phyloP scores from a whole-genome alignment of 2,329 filamentous ascomycete species.

The Ophiostoma angusticollis region DNA sequence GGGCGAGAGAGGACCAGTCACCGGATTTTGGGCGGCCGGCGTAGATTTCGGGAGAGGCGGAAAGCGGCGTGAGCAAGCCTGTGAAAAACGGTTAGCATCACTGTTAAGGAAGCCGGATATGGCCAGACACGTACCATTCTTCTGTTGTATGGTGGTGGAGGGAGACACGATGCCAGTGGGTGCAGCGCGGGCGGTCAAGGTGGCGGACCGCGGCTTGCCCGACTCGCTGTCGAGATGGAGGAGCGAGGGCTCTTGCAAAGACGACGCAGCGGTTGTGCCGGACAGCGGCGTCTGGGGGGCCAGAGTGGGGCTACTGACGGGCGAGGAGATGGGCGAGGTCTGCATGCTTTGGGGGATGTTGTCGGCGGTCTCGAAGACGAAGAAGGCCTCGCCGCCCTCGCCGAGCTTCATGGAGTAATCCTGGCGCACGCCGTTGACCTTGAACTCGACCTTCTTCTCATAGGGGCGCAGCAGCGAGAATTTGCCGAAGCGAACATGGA shows the following conservation, averaged over 20 bases:
- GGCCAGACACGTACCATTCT: constrained; percentile 25
- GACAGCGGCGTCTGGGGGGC: constrained; percentile 29
- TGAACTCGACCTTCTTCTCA: constrained; percentile 98
- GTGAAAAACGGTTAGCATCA: constrained; percentile 13
- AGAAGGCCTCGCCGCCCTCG: constrained; percentile 95
- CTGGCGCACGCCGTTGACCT: constrained; percentile 83
- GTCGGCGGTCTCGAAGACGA: constrained; percentile 91
- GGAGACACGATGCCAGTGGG: constrained; percentile 30
- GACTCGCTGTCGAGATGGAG: constrained; percentile 48
- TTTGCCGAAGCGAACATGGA: constrained; percentile 98
- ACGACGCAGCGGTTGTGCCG: constrained; percentile 17
- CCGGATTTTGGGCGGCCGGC: constrained; percentile 33
- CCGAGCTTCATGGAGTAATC: constrained; percentile 97
- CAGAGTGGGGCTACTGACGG: constrained; percentile 70
- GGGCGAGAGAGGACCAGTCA: constrained; percentile 35
- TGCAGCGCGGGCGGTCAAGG: constrained; percentile 26
- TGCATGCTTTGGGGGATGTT: constrained; percentile 86
- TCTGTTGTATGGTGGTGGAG: constrained; percentile 19
- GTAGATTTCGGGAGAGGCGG: constrained; percentile 38
- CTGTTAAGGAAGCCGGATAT: too few species aligned
- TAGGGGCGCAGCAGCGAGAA: constrained; percentile 89
- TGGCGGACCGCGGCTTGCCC: constrained; percentile 25
- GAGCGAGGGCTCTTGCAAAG: constrained; percentile 55
- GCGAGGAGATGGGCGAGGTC: constrained; percentile 86
- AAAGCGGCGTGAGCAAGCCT: constrained; percentile 41